Evolutionary conservation across 108 stramenopile genomes (phyloP).

Genomic region (Parietichytrium sp.): DNA sequence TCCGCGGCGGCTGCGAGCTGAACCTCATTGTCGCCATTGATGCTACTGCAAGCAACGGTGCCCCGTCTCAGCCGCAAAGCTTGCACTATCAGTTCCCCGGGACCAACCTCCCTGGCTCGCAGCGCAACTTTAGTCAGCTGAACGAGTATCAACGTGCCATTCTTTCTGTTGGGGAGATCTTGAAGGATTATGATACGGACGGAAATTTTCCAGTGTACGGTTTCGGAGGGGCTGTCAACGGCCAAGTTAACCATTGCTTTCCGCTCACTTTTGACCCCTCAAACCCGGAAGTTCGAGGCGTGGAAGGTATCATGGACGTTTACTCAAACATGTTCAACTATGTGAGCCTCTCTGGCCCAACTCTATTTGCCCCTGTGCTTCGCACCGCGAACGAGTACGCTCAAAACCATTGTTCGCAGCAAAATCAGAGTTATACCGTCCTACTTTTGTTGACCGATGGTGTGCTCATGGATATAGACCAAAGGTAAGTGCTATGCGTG

Average conservation of each 20-base stretch:
- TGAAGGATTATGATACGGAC: slow-evolving; percentile 9
- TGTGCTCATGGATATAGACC: slow-evolving; percentile 53
- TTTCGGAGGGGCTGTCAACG: slow-evolving; percentile 5
- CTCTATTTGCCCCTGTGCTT: slow-evolving; percentile 7
- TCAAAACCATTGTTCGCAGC: not conserved
- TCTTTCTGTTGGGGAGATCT: slow-evolving; percentile 17
- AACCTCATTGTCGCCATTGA: slow-evolving; percentile 25
- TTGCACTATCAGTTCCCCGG: slow-evolving; percentile 34
- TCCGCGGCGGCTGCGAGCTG: slow-evolving; percentile 17
- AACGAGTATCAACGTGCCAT: slow-evolving; percentile 38
- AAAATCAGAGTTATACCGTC: slow-evolving; percentile 39
- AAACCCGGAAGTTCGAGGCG: not conserved
- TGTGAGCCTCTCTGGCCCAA: not conserved
- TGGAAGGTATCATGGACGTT: not conserved
- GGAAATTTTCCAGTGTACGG: slow-evolving; percentile 13
- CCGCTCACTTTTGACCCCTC: slow-evolving; percentile 32
- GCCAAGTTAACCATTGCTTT: not conserved
- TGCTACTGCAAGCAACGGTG: not conserved
- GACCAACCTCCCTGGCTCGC: not conserved
- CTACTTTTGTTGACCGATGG: slow-evolving; percentile 60
- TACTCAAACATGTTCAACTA: not conserved
- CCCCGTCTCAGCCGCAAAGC: not conserved
- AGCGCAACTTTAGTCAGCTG: not conserved
- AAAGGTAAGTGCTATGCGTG: too few relatives aligned
- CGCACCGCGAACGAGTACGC: not conserved